A percentile compares a stretch with the other conserved stretches of the same genome.
phyloP scores from a whole-genome alignment of 1,139 yeast genomes.

The Taphrina communis region DNA sequence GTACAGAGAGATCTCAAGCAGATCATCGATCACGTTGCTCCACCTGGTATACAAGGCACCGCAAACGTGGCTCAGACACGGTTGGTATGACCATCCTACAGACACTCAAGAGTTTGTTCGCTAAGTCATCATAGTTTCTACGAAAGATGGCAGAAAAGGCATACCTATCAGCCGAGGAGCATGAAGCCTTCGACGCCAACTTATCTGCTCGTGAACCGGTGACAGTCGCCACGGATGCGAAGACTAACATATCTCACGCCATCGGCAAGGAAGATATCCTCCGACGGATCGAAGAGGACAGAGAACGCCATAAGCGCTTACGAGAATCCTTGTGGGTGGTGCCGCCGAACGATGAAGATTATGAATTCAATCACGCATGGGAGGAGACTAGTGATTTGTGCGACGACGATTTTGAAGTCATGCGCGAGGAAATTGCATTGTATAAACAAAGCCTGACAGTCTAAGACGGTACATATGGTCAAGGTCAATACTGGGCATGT shows the following conservation, averaged over 20 bases:
- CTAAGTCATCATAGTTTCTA: conserved; percentile 15
- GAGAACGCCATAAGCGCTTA: conserved; percentile 74
- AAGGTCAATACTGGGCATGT: not conserved
- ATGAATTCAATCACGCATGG: conserved; percentile 70
- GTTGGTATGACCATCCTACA: conserved; percentile 41
- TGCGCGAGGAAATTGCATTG: conserved; percentile 38
- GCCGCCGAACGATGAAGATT: conserved; percentile 56
- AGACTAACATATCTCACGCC: conserved; percentile 23
- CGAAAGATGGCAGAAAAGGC: conserved; percentile 45
- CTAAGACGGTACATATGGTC: not conserved
- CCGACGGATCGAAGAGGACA: conserved; percentile 82
- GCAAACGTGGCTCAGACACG: conserved; percentile 58
- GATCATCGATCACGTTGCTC: conserved; percentile 62
- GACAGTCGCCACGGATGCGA: conserved; percentile 3
- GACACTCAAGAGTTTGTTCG: no score
- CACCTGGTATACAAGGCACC: conserved; percentile 55
- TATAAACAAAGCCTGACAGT: conserved; percentile 21
- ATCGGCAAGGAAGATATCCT: conserved; percentile 56
- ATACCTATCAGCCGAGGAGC: conserved; percentile 43
- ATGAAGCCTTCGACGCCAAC: conserved; percentile 40
- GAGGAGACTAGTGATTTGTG: conserved; percentile 57
- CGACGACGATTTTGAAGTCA: conserved; percentile 57
- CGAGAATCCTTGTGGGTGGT: conserved; percentile 80
- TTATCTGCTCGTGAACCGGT: conserved; percentile 44
- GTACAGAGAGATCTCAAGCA: conserved; percentile 56